Percentiles rank a stretch among this genome's conserved stretches.
Conservation (phyloP, 1,139 yeast species). For the Spathaspora sp. region DNA sequence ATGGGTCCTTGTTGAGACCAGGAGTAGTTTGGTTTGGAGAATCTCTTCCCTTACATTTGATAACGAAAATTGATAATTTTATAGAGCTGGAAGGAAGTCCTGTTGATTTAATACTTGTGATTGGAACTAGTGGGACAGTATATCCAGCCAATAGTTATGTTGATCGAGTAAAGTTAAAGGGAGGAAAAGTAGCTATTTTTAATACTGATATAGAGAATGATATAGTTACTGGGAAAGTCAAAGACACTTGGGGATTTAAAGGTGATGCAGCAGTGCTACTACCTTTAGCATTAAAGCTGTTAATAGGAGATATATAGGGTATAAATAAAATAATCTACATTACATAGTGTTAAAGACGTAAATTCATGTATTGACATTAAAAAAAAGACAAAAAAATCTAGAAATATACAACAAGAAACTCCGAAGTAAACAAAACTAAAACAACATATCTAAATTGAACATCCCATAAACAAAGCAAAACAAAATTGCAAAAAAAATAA, state of each 20-base stretch:
- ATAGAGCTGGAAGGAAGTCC: constrained; percentile 46
- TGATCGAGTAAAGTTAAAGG: constrained; percentile 66
- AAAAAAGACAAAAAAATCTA: too few relatives aligned
- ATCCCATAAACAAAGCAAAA: background rate
- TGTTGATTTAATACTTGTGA: constrained; percentile 74
- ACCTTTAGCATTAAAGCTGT: constrained; percentile 64
- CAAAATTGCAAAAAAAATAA: background rate
- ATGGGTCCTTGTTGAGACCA: constrained; percentile 57
- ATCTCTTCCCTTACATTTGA: constrained; percentile 60
- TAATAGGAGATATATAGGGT: constrained; percentile 24
- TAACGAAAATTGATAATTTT: constrained; percentile 70
- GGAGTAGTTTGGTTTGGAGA: constrained; percentile 97
- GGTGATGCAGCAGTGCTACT: constrained; percentile 80
- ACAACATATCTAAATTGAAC: background rate
- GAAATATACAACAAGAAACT: background rate
- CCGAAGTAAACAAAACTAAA: background rate
- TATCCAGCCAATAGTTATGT: constrained; percentile 94
- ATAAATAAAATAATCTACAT: background rate
- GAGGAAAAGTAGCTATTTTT: constrained; percentile 83
- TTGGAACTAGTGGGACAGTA: constrained; percentile 82
- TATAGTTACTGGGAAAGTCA: constrained; percentile 38
- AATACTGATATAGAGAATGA: constrained; percentile 61
- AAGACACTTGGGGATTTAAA: constrained; percentile 64
- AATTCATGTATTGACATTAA: background rate
- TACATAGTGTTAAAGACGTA: background rate